Percentiles rank a stretch among this genome's conserved stretches.
These are phyloP conservation scores for Actinidia polygama DNA, from an alignment of 179 eudicot species.

Conservation along the genomic window DNA sequence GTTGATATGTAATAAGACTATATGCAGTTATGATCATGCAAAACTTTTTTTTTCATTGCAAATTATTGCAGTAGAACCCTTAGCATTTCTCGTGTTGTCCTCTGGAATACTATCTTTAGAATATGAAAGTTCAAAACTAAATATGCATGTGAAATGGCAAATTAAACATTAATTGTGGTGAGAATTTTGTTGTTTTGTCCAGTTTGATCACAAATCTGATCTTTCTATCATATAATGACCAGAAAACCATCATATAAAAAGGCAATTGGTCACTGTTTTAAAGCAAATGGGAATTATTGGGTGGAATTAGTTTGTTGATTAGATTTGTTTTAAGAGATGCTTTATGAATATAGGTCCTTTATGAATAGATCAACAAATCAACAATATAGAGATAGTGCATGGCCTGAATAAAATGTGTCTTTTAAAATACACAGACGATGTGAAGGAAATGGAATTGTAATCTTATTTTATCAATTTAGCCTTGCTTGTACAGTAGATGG, in stretches of 20 bases:
- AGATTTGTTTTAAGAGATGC: neutral
- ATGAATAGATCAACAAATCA: slow-evolving; percentile 4
- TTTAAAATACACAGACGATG: neutral
- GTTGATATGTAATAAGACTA: neutral
- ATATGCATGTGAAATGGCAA: neutral
- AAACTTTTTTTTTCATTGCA: neutral
- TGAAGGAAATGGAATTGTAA: neutral
- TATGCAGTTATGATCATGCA: neutral
- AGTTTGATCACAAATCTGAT: neutral
- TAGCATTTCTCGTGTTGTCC: neutral
- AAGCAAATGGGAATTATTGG: neutral
- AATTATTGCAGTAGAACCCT: neutral
- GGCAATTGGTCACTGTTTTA: neutral
- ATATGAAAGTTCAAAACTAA: neutral
- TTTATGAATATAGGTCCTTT: neutral
- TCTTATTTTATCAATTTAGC: neutral
- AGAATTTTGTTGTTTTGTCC: neutral
- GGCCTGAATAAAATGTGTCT: neutral
- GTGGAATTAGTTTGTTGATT: neutral
- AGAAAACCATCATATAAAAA: neutral
- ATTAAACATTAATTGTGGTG: neutral
- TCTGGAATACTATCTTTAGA: neutral
- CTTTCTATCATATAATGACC: neutral
- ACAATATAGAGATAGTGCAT: neutral
- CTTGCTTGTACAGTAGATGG: neutral